These are phyloP conservation scores for Fusarium bactridioides DNA, from an alignment of 2,329 filamentous ascomycete genomes.

Conservation along the genomic window DNA sequence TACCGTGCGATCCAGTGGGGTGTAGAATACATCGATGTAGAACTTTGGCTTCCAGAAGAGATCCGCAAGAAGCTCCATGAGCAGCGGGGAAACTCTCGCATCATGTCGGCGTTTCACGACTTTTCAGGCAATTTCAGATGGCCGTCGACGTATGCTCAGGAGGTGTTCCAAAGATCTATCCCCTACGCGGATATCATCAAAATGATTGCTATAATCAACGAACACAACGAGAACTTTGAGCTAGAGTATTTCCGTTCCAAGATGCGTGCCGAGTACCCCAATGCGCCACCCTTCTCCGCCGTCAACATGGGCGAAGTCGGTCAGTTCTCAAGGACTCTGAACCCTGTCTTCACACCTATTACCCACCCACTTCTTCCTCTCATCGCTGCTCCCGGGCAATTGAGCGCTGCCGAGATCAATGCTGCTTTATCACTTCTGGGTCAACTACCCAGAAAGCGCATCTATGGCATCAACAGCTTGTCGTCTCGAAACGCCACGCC, in stretches of 20 bases:
- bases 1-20: constrained; percentile 87
- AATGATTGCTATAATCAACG: constrained; percentile 86
- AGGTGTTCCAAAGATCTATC: constrained; percentile 74
- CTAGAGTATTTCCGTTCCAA: constrained; percentile 87
- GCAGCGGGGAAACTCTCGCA: constrained; percentile 78
- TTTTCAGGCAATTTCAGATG: constrained; percentile 86
- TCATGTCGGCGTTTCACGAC: constrained; percentile 93
- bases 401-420: constrained; percentile 88
- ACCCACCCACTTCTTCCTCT: constrained; percentile 85
- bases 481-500: constrained; percentile 69
- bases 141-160: constrained; percentile 76
- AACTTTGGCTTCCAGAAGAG: constrained; percentile 83
- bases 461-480: constrained; percentile 81
- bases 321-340: constrained; percentile 82
- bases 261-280: constrained; percentile 73
- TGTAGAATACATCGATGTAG: constrained; percentile 88
- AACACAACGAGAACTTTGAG: constrained; percentile 87
- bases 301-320: constrained; percentile 90
- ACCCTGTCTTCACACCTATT: constrained; percentile 87
- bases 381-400: constrained; percentile 84
- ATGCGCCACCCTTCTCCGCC: constrained; percentile 78
- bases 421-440: constrained; percentile 79
- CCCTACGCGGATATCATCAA: constrained; percentile 87
- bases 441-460: constrained; percentile 78
- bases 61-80: constrained; percentile 74